Conservation (phyloP, 2,329 filamentous ascomycete genomes). For the Venturiaceae sp. region DNA sequence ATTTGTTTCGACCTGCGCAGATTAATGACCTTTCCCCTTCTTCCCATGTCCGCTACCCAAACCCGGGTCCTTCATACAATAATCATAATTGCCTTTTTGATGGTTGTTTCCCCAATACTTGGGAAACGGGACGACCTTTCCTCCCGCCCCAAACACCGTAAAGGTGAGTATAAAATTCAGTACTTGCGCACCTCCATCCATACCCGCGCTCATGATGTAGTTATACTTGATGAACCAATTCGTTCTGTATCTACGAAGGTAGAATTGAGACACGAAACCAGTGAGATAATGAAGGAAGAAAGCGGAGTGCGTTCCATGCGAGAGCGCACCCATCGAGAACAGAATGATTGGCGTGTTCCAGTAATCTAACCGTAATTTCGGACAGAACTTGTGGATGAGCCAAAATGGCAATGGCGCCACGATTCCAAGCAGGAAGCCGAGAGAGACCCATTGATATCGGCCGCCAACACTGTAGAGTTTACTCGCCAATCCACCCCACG, state of each 20-base stretch:
- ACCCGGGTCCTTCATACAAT: constrained; percentile 3
- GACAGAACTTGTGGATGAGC: constrained; percentile 14
- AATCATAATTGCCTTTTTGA: constrained; percentile 6
- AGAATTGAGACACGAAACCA: constrained; percentile 26
- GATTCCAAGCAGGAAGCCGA: constrained; percentile 31
- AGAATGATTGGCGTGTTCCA: constrained; percentile 33
- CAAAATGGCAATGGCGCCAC: constrained; percentile 25
- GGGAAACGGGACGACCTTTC: constrained; percentile 20
- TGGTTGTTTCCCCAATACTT: constrained; percentile 5
- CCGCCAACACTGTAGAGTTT: constrained; percentile 22
- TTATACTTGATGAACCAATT: constrained; percentile 31
- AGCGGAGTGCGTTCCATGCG: constrained; percentile 31
- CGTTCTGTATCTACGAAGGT: constrained; percentile 24
- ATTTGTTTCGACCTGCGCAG: too few species aligned
- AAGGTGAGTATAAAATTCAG: constrained; percentile 33
- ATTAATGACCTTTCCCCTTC: too few species aligned
- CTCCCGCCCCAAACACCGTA: constrained; percentile 30
- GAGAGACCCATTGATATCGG: constrained; percentile 26
- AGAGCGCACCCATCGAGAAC: constrained; percentile 32
- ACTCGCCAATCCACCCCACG: constrained; percentile 18
- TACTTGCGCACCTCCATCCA: constrained; percentile 30
- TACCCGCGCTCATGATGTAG: constrained; percentile 29
- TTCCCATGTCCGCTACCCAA: neutral
- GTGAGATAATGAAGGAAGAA: constrained; percentile 22
- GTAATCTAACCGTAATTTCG: constrained; percentile 22